These are phyloP conservation scores for Crithidia thermophila DNA, from an alignment of 208 protist species.

Conservation along the genomic window DNA sequence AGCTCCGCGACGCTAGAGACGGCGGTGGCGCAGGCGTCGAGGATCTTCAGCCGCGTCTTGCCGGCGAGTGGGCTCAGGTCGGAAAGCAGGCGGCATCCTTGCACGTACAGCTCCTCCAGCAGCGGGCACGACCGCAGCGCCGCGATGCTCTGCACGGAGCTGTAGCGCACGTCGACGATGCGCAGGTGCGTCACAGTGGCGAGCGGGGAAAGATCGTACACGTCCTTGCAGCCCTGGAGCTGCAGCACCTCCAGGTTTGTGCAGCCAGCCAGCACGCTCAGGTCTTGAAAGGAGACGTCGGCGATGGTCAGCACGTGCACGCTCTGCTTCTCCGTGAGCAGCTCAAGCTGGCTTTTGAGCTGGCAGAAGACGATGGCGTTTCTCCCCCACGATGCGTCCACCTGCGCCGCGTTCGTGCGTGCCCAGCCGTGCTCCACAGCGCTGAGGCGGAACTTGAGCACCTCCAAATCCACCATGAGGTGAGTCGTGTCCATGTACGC, in stretches of 20 bases:
- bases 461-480: conserved; percentile 4
- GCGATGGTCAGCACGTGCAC: conserved; percentile 12
- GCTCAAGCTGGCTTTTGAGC: neutral
- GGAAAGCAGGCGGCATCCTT: neutral
- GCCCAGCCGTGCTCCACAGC: conserved; percentile 9
- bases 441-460: conserved; percentile 6
- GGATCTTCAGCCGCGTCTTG: neutral
- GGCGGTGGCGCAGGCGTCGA: conserved; percentile 7
- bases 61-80: neutral
- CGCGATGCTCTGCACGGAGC: conserved; percentile 7
- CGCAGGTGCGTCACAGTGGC: neutral
- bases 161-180: conserved; percentile 10
- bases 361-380: conserved; percentile 13
- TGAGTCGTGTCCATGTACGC: conserved; percentile 10
- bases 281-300: conserved; percentile 1
- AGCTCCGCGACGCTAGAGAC: neutral
- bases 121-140: conserved; percentile 9
- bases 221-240: conserved; percentile 15
- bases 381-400: neutral
- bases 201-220: neutral
- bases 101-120: conserved; percentile 9
- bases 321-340: conserved; percentile 9
- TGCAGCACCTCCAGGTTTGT: conserved; percentile 9
- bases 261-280: neutral
- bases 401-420: neutral